Evolutionary conservation across 2,329 filamentous ascomycete genomes (phyloP).

Genomic region (Verticillium zaregamsianum): DNA sequence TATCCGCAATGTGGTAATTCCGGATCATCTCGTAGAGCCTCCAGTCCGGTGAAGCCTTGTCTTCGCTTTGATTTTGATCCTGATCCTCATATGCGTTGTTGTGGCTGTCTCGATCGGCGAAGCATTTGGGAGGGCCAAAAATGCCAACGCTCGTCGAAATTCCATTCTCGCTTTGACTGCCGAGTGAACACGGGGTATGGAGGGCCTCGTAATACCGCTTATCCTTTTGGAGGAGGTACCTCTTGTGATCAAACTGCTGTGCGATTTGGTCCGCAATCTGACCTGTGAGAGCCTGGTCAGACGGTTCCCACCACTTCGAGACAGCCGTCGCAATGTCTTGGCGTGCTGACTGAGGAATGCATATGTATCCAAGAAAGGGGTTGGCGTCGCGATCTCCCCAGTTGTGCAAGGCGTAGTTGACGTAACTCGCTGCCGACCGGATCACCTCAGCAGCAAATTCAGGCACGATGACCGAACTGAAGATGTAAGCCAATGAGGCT

Average conservation of each 20-base stretch:
- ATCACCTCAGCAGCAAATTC: not conserved
- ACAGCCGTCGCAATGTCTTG: not conserved
- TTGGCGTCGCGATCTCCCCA: not conserved
- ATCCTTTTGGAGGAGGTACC: not conserved
- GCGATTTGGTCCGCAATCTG: not conserved
- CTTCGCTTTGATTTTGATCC: not conserved
- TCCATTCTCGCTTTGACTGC: not conserved
- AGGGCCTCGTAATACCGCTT: too few species aligned
- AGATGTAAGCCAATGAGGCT: not conserved
- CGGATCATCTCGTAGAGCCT: not conserved
- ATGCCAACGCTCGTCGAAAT: not conserved
- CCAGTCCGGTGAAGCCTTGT: not conserved
- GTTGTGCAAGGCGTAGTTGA: not conserved
- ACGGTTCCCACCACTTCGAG: not conserved
- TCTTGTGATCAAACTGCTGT: not conserved
- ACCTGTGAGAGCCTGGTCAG: not conserved
- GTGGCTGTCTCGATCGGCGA: not conserved
- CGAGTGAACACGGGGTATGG: not conserved
- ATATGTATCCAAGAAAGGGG: not conserved
- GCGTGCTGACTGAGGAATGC: not conserved
- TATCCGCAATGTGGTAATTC: not conserved
- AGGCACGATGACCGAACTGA: not conserved
- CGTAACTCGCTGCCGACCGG: not conserved
- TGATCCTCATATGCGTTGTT: not conserved
- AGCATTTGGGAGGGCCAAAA: not conserved